phyloP scores from a whole-genome alignment of 1,284 basidiomycete species.

The Austroboletus novae-zelandiae region DNA sequence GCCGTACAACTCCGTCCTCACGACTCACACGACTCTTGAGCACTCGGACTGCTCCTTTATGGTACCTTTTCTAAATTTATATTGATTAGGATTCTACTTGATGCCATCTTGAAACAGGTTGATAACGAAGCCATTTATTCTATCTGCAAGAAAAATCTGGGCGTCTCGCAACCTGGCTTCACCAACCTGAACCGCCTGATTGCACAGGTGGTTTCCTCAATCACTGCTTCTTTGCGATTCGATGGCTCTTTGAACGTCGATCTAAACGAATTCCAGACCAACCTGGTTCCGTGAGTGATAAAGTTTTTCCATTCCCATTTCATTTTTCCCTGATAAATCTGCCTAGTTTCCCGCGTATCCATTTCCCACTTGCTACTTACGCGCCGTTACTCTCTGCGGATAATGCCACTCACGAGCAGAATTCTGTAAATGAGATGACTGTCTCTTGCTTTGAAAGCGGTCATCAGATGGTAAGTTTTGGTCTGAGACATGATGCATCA shows the following conservation, averaged over 20 bases:
- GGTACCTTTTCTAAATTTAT: constrained; percentile 41
- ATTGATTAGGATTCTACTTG: background rate
- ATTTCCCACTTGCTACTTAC: constrained; percentile 97
- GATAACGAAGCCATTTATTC: constrained; percentile 99
- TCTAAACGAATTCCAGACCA: constrained; percentile 98
- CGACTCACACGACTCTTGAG: constrained; percentile 98
- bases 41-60: constrained; percentile 99
- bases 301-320: background rate
- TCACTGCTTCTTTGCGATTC: constrained; percentile 97
- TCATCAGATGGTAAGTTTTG: constrained; percentile 85
- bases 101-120: constrained; percentile 48
- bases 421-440: constrained; percentile 98
- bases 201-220: constrained; percentile 96
- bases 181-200: constrained; percentile 96
- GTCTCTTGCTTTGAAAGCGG: constrained; percentile 97
- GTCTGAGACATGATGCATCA: background rate
- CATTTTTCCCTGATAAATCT: constrained; percentile 3
- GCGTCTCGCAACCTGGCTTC: constrained; percentile 86
- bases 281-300: constrained; percentile 82
- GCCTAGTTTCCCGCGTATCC: constrained; percentile 89
- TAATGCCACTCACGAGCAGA: constrained; percentile 93
- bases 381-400: constrained; percentile 91
- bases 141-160: constrained; percentile 96
- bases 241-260: constrained; percentile 98
- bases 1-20: constrained; percentile 98